Evolutionary conservation across 352 stramenopile species (phyloP).

Genomic region (Pythium monospermum): DNA sequence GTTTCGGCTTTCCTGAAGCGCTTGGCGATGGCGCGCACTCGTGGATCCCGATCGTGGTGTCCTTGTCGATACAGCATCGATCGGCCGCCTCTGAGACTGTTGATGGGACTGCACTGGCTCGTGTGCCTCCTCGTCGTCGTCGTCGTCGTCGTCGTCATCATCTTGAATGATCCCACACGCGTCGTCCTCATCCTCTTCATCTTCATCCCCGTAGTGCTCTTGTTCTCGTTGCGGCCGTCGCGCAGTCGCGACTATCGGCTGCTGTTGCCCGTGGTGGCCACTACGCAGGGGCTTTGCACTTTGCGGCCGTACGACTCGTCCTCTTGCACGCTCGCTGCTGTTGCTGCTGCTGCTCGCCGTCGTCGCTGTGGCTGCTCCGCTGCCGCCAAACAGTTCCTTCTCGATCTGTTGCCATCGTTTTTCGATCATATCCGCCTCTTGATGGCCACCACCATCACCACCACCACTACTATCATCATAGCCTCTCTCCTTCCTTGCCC

Average conservation of each 20-base stretch:
- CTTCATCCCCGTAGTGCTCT: not conserved
- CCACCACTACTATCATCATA: too few relatives aligned
- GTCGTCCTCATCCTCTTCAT: conserved; percentile 27
- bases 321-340: too few relatives aligned
- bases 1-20: not conserved
- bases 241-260: too few relatives aligned
- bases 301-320: conserved; percentile 41
- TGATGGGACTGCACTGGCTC: not conserved
- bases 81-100: not conserved
- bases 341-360: not conserved
- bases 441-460: not conserved
- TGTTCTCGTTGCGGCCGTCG: not conserved
- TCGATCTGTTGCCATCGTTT: conserved; percentile 16
- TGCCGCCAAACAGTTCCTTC: conserved; percentile 10
- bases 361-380: not conserved
- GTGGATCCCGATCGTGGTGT: not conserved
- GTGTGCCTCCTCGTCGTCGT: conserved; percentile 6
- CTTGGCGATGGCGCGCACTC: conserved; percentile 4
- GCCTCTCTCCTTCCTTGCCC: not conserved
- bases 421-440: conserved; percentile 3
- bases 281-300: conserved; percentile 22
- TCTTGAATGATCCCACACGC: conserved; percentile 39
- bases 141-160: conserved; percentile 30
- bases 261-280: too few relatives aligned
- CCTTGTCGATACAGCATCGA: not conserved